A percentile compares a stretch with the other conserved stretches of the same genome.
These are phyloP conservation scores for Homolaphlyctis polyrhiza DNA, from an alignment of 371 early-diverging fungal species.

Conservation along the genomic window DNA sequence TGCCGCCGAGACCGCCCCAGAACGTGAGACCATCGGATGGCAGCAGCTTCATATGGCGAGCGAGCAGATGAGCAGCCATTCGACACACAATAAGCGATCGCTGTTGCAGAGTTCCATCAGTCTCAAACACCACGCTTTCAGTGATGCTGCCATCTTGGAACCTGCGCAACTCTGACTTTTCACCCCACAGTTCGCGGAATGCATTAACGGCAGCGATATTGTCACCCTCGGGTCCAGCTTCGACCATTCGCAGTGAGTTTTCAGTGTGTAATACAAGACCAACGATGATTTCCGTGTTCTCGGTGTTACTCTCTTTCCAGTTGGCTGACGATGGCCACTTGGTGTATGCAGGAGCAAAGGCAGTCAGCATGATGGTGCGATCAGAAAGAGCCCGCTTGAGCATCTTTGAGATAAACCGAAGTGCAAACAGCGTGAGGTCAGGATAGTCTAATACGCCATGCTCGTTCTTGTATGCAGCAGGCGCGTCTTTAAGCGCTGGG, in stretches of 20 bases:
- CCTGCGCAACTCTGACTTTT: conserved; percentile 73
- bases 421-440: conserved; percentile 34
- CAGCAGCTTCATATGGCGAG: conserved; percentile 54
- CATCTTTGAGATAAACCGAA: conserved; percentile 38
- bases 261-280: conserved; percentile 71
- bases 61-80: conserved; percentile 71
- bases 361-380: conserved; percentile 56
- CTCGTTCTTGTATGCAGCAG: conserved; percentile 41
- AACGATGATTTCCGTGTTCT: conserved; percentile 36
- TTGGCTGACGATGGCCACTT: conserved; percentile 4
- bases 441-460: conserved; percentile 55
- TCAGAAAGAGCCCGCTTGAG: conserved; percentile 63
- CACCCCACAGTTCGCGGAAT: conserved; percentile 82
- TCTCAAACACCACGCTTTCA: conserved; percentile 72
- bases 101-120: conserved; percentile 60
- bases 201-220: conserved; percentile 42
- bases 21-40: conserved; percentile 46
- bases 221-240: conserved; percentile 65
- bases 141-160: conserved; percentile 84
- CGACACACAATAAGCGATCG: conserved; percentile 72
- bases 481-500: conserved; percentile 5
- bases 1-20: conserved; percentile 67
- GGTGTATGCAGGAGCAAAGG: conserved; percentile 29
- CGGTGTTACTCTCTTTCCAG: conserved; percentile 34
- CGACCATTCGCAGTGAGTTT: conserved; percentile 61